Evolutionary conservation across 1,139 yeast genomes (phyloP).

Genomic region (Geotrichum carabidarum): DNA sequence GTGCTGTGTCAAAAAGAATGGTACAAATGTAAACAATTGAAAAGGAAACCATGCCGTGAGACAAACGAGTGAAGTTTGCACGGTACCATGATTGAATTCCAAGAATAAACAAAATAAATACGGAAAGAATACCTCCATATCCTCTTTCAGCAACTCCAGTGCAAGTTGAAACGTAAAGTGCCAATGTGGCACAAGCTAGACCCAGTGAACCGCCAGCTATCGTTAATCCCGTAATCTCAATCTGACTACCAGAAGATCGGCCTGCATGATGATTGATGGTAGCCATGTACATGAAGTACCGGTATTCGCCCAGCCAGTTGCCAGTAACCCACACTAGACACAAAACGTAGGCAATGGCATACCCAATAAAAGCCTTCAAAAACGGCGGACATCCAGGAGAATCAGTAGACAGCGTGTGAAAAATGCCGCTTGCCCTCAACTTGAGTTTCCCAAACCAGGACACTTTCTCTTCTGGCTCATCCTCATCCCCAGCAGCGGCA

Average conservation of each 20-base stretch:
- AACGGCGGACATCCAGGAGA: conserved; percentile 11
- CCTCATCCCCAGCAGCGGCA: not conserved
- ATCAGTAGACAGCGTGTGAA: conserved; percentile 1
- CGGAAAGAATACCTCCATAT: conserved; percentile 46
- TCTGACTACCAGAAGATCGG: conserved; percentile 45
- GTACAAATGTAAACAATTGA: conserved; percentile 40
- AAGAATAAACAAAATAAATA: conserved; percentile 41
- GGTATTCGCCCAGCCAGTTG: conserved; percentile 41
- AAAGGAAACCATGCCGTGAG: conserved; percentile 39
- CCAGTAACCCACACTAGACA: conserved; percentile 41
- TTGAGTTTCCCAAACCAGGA: not conserved
- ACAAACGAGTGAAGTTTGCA: conserved; percentile 40
- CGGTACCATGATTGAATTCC: conserved; percentile 41
- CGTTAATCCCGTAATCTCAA: conserved; percentile 44
- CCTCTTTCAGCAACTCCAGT: conserved; percentile 41
- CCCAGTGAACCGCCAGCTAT: conserved; percentile 47
- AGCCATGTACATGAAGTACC: conserved; percentile 43
- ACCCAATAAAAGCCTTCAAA: conserved; percentile 41
- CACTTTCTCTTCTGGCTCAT: not conserved
- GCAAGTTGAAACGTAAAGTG: conserved; percentile 42
- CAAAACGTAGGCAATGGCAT: conserved; percentile 39
- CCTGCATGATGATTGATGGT: conserved; percentile 46
- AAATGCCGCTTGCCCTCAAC: not conserved
- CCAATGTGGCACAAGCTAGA: conserved; percentile 44
- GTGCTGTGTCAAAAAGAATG: conserved; percentile 26